A percentile compares a stretch with the other conserved stretches of the same genome.
phyloP scores from a whole-genome alignment of 176 grass and related monocot species.

The Otatea glauca region DNA sequence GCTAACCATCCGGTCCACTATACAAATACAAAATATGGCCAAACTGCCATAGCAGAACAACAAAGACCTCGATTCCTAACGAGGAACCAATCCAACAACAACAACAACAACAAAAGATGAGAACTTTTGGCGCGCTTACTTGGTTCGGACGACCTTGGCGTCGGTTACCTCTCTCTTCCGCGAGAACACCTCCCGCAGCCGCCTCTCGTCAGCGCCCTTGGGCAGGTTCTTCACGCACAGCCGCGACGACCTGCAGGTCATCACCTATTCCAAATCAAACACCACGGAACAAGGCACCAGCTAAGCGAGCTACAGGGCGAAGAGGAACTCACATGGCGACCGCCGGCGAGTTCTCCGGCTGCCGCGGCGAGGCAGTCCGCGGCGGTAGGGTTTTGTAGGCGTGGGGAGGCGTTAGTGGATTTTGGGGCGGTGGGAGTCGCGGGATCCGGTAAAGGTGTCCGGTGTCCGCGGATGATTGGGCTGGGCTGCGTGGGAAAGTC shows the following conservation, averaged over 20 bases:
- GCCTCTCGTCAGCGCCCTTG: conserved; percentile 80
- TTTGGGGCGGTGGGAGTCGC: too few relatives aligned
- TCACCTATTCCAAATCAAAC: too few relatives aligned
- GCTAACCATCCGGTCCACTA: too few relatives aligned
- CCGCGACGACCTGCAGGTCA: conserved; percentile 61
- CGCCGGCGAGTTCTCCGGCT: neutral
- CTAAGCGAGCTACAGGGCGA: neutral
- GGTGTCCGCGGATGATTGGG: too few relatives aligned
- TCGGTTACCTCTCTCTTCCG: conserved; percentile 90
- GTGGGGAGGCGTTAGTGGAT: neutral
- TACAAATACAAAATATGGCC: too few relatives aligned
- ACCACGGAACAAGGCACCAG: too few relatives aligned
- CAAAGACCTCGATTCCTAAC: neutral
- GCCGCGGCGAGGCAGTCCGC: neutral
- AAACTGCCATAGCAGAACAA: neutral
- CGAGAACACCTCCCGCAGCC: conserved; percentile 89
- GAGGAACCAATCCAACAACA: neutral
- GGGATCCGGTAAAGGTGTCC: too few relatives aligned
- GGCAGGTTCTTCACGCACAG: conserved; percentile 95
- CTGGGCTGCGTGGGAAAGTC: too few relatives aligned
- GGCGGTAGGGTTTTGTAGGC: neutral
- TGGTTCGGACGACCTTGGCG: conserved; percentile 84
- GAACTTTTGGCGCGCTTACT: conserved; percentile 34
- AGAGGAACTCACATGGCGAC: conserved; percentile 17
- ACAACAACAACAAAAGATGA: neutral